Conservation (phyloP, 2,329 filamentous ascomycete species). For the Colletotrichum sp. region DNA sequence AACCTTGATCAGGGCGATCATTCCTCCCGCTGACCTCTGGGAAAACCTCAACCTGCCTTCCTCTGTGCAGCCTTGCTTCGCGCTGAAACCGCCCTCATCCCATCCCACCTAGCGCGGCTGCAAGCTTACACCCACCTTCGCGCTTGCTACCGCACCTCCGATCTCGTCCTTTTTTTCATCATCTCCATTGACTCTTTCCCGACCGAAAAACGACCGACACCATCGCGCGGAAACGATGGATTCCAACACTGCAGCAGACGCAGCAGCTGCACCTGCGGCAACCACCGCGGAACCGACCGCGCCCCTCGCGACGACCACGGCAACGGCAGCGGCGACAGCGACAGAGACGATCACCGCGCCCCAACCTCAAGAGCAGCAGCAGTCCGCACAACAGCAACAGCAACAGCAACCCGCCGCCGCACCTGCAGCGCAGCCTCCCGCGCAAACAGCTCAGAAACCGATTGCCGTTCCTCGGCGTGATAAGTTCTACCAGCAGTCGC, state of each 20-base stretch:
- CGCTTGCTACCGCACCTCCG: background rate
- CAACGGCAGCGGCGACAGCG: background rate
- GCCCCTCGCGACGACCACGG: background rate
- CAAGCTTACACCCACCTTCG: background rate
- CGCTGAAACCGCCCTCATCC: conserved; percentile 15
- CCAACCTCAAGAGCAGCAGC: background rate
- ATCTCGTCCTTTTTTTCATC: background rate
- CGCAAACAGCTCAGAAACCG: conserved; percentile 20
- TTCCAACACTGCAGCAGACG: conserved; percentile 1
- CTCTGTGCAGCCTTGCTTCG: conserved; percentile 8
- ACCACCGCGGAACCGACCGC: background rate
- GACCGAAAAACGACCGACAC: background rate
- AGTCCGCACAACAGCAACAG: background rate
- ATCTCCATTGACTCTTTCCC: background rate
- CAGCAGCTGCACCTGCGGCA: conserved; percentile 6
- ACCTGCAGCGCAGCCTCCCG: conserved; percentile 1
- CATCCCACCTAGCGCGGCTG: conserved; percentile 12
- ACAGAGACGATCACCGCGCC: background rate
- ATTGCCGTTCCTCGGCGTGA: conserved; percentile 47
- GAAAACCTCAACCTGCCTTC: conserved; percentile 15
- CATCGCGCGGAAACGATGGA: conserved; percentile 4
- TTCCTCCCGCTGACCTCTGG: conserved; percentile 7
- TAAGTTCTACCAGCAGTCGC: conserved; percentile 66
- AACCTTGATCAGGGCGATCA: conserved; percentile 9
- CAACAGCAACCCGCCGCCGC: background rate